A percentile compares a stretch with the other conserved stretches of the same genome.
Conservation (phyloP, 2,329 filamentous ascomycete species). For the Ceratocystis cacaofunesta region DNA sequence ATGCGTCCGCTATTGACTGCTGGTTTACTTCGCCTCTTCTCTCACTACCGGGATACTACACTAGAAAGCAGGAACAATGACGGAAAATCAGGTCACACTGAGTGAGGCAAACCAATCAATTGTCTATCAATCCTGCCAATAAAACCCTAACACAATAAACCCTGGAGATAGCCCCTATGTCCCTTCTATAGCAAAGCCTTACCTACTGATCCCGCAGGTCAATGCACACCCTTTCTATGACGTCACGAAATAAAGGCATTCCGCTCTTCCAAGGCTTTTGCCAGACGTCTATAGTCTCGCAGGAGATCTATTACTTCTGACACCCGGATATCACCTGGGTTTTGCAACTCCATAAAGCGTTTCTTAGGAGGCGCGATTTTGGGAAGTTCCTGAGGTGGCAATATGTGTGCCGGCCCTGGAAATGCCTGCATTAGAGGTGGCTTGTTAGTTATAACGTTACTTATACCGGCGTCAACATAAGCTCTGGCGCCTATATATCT, state of each 20-base stretch:
- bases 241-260: conserved; percentile 37
- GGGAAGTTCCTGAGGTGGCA: conserved; percentile 39
- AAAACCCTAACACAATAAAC: too few relatives aligned
- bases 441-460: conserved; percentile 11
- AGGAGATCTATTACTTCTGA: conserved; percentile 60
- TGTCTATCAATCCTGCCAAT: too few relatives aligned
- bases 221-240: background rate
- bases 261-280: conserved; percentile 46
- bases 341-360: conserved; percentile 57
- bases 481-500: too few relatives aligned
- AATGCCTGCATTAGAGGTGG: conserved; percentile 34
- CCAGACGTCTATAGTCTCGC: conserved; percentile 59
- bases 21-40: too few relatives aligned
- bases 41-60: too few relatives aligned
- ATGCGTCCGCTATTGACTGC: too few relatives aligned
- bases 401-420: conserved; percentile 40
- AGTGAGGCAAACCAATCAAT: too few relatives aligned
- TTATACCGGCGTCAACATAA: too few relatives aligned
- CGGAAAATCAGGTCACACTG: too few relatives aligned
- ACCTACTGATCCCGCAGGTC: background rate
- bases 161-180: too few relatives aligned
- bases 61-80: too few relatives aligned
- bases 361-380: conserved; percentile 53
- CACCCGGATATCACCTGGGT: conserved; percentile 53
- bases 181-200: background rate